These are phyloP conservation scores for Melampsora americana DNA, from an alignment of 1,284 basidiomycete genomes.

Conservation along the genomic window DNA sequence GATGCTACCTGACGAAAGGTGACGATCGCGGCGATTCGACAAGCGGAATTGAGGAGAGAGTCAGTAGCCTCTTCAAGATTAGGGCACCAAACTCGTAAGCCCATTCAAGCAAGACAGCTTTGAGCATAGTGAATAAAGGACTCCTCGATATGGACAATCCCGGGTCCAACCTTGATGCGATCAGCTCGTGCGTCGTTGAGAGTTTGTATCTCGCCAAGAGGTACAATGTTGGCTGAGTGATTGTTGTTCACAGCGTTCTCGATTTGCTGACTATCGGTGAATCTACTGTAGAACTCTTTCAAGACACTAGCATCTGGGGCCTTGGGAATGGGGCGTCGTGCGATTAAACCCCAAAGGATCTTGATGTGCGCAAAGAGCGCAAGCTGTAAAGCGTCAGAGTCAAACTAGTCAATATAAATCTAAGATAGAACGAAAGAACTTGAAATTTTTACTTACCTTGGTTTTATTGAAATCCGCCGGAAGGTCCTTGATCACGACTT, in stretches of 20 bases:
- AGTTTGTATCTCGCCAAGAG: neutral
- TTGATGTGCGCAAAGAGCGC: conserved; percentile 33
- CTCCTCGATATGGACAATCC: conserved; percentile 6
- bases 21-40: neutral
- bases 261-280: conserved; percentile 3
- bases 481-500: too few species aligned
- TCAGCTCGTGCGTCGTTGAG: neutral
- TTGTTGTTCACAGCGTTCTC: conserved; percentile 14
- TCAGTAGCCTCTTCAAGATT: neutral
- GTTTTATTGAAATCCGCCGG: too few species aligned
- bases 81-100: neutral
- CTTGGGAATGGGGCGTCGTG: conserved; percentile 2
- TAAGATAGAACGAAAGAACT: too few species aligned
- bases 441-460: too few species aligned
- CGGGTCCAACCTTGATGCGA: neutral
- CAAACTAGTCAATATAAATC: too few species aligned
- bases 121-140: neutral
- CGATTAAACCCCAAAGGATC: conserved; percentile 24
- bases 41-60: conserved; percentile 12
- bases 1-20: conserved; percentile 5
- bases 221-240: too few species aligned
- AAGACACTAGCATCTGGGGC: conserved; percentile 2
- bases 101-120: neutral
- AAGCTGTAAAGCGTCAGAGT: too few species aligned
- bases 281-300: conserved; percentile 12